Base-by-base conservation (phyloP, 2,329 filamentous ascomycete species). In the Rhinocladiella mackenziei region DNA sequence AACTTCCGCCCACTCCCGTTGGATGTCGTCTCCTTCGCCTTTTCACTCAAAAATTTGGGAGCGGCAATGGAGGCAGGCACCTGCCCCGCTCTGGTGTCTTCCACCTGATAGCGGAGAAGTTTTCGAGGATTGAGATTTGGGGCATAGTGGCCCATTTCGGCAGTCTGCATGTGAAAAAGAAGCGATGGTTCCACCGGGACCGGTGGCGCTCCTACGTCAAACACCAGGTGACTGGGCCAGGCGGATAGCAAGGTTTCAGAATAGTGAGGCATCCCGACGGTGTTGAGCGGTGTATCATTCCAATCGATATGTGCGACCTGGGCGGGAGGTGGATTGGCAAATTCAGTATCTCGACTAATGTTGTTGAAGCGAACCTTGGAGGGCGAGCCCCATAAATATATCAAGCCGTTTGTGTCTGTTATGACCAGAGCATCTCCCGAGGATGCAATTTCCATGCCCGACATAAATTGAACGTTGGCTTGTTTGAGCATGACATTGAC, bases 31-130 rank as follows among this genome's bases (percentile, higher is more conserved):
- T 89, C 84, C 55, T 86, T 79, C 4, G 87, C 85, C 65, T 94
- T 94, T 62, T 98, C 91, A 62, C 92, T 97, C 42, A 98, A 68
- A 60, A 98, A 97, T 57, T 91, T 96, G 2, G 92, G 92, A 1
- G 87, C 83, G 56, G 77, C 81, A 55, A 81, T 56, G 58, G 83
- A 75, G 31, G 80, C 76, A 29, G 78, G 74, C 1, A 73, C 67
- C 37, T 78, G 81, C 41, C 83, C 76, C 30, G 76, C 73, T 19
- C 87, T 80, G 7, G 84, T 89, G 56, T 87, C 81, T 58, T 92
- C 86, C 2, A 84, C 77, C 61, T 97, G 89, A 58, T 98, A 92
- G 43, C 92, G 80, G 17, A 79, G 79, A 5, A 78, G 70, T 33
- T 82, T 84, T 15, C 81, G 77, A 1, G 84, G 80, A 38, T 56